Evolutionary conservation across 257 asterid genomes (phyloP), one percentile per base, ranked within the genome.

Genomic region (Rehmannia glutinosa): DNA sequence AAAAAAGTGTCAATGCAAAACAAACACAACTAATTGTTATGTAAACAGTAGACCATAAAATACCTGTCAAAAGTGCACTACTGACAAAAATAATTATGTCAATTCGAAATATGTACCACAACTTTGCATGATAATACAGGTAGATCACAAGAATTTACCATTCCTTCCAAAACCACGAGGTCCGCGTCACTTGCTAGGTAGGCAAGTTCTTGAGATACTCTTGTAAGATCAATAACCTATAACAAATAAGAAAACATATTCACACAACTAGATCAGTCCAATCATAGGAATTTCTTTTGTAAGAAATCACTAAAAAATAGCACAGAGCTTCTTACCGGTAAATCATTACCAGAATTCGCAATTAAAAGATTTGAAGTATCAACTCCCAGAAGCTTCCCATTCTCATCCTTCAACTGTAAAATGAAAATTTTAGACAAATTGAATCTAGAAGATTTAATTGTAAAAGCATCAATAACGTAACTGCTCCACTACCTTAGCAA

Each of bases 121-220:
- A 24, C 33, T 20, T 39, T 10, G 36, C 55, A 68, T 9, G 54
- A 61, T 1, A 41, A 57, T 16, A 41, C 45, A 49, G 45, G 47
- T 52, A 52, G 63, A 66, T 38, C 28, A 57, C 17, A 56, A 63
- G 56, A 47, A 75, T 83, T 81, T 71, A 90, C 97, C 97, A 88
- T 93, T 78, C 99, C 99, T 87, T 93, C 99, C 87, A 86, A 19
- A 75, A 93, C 72, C 70, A 93, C 91, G n/a, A 93, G 84, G 79
- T 93, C 99, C 1, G 96, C 95, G 72, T 84, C 99, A 78, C 83
- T 82, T 45, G 96, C 91, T 63, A 90, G 77, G 82, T 88, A 85
- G 62, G 97, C 95, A 54, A 93, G 89, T 80, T 93, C 96, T 83
- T 83, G 99, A 47, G 99, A 90, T 75, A 90, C 70, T 76, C 95